Base-by-base conservation (phyloP, 331 rosid species). In the Phaseolus coccineus region DNA sequence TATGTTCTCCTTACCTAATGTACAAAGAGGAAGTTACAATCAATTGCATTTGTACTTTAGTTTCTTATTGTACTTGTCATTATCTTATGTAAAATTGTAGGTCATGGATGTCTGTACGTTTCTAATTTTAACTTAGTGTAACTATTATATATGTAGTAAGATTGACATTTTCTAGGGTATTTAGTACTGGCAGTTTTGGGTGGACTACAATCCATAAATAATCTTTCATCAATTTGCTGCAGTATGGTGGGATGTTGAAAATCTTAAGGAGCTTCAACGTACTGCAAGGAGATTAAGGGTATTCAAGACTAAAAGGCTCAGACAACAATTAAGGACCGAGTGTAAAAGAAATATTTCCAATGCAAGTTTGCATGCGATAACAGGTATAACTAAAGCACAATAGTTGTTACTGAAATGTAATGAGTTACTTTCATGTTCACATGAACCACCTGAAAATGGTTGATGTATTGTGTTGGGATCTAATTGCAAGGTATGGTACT, bases 281-380 rank as follows among this genome's bases (percentile, higher is more conserved):
- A 67, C 28, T 69, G 81, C 81, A 14, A 76, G 67, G 64, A 37
- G 27, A 19, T 65, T 77, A 65, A 72, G 76, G 66, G 53, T 75
- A 53, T 64, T 71, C 55, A 65, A 78, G 76, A 65, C 66, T 65
- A 55, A 56, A 44, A 59, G 53, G 10, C 33, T 24, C 19, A 77
- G 68, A 82, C 73, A 61, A 50, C 78, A 19, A 42, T 22, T 42
- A 19, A 61, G 30, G 81, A 61, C 61, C 4, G 63, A 71, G 25
- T 63, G 56, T 27, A 39, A 25, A 10, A 59, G 56, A 58, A 56
- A 11, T 74, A 47, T 42, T 44, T 68, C 80, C 1, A 16, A 40
- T 57, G 51, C 3, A 3, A 40, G 61, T 5, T 68, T 66, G 80
- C 31, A 44, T 42, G 62, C 2, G n/a, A 14, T 10, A n/a, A 25